Evolutionary conservation across 2,329 filamentous ascomycete genomes (phyloP), one percentile per base, ranked within the genome.

Genomic region (Myriosclerotinia duriaeana): DNA sequence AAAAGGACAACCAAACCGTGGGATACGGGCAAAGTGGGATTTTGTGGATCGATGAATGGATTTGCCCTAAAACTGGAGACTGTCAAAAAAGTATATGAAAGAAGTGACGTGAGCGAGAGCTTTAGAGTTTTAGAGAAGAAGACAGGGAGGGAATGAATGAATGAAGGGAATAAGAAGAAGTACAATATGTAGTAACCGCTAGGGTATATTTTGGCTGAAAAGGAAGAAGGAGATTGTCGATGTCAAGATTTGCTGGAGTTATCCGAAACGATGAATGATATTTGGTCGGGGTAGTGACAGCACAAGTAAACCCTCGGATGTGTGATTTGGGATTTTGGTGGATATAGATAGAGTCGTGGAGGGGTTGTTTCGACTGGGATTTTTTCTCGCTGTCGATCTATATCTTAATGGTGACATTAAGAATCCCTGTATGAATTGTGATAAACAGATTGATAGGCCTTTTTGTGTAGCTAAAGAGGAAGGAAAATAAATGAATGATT

Each of bases 41-140:
- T 55, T 61, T 52, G 58, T 61, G 58, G 58, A 61, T 61, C 46
- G 58, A 50, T 36, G 34, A 30, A 38, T 22, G 46, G 36, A 61
- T 61, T 55, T 61, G 58, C 44, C 58, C 58, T 61, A 61, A 61
- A 61, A 52, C 58, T 50, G 58, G 34, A 48, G 58, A 61, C 40
- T 26, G 4, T 9, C 40, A 59, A 59, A 42, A 40, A 34, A 46
- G 26, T 26, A 42, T 42, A 50, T n/a, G 44, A 61, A 61, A 38
- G 44, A 50, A 61, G 58, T 61, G 58, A 61, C 58, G 58, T 61
- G 58, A 61, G 56, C 56, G 42, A 59, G 11, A 3, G 40, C 15
- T 15, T 44, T 44, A 48, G 17, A 34, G 56, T 48, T 22, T 26
- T 15, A 20, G 30, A 36, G 11, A 48, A 60, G 30, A 15, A 15